These are phyloP conservation scores for Apiospora marii DNA, from an alignment of 2,329 filamentous ascomycete genomes.

Conservation along the genomic window DNA sequence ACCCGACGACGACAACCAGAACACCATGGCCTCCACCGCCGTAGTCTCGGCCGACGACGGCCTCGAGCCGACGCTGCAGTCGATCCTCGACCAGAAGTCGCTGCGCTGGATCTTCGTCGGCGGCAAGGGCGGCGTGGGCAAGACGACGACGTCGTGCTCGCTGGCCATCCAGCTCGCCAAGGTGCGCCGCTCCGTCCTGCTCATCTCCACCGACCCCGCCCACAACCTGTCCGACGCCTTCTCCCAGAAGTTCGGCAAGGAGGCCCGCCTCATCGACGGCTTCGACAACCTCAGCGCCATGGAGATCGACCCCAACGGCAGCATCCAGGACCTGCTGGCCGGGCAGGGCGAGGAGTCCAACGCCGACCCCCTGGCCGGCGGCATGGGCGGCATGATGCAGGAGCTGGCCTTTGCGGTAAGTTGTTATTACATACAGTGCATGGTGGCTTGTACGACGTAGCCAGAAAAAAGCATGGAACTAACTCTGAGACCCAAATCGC, in stretches of 20 bases:
- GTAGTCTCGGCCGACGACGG: constrained; percentile 69
- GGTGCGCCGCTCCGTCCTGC: constrained; percentile 91
- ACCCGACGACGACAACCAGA: background rate
- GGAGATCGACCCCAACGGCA: constrained; percentile 99
- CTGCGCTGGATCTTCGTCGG: constrained; percentile 99
- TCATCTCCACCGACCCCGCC: constrained; percentile 97
- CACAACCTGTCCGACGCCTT: constrained; percentile 99
- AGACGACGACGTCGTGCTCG: constrained; percentile 99
- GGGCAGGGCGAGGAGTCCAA: constrained; percentile 72
- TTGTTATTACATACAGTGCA: constrained; percentile 31
- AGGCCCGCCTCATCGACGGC: constrained; percentile 89
- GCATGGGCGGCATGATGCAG: constrained; percentile 80
- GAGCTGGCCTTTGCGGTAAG: constrained; percentile 93
- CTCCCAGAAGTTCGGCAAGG: constrained; percentile 99
- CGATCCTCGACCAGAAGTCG: constrained; percentile 92
- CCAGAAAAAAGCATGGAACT: background rate
- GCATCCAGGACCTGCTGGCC: constrained; percentile 92
- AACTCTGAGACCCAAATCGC: constrained; percentile 14
- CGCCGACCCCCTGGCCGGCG: constrained; percentile 42
- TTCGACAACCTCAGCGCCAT: constrained; percentile 95
- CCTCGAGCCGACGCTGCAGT: constrained; percentile 92
- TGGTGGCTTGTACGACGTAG: background rate
- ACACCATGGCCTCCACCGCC: constrained; percentile 47
- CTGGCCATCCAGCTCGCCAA: constrained; percentile 97
- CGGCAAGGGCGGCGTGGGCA: constrained; percentile 97